Evolutionary conservation across 139 green algal species (phyloP).

Genomic region (Chlamydomonas sphaeroides): DNA sequence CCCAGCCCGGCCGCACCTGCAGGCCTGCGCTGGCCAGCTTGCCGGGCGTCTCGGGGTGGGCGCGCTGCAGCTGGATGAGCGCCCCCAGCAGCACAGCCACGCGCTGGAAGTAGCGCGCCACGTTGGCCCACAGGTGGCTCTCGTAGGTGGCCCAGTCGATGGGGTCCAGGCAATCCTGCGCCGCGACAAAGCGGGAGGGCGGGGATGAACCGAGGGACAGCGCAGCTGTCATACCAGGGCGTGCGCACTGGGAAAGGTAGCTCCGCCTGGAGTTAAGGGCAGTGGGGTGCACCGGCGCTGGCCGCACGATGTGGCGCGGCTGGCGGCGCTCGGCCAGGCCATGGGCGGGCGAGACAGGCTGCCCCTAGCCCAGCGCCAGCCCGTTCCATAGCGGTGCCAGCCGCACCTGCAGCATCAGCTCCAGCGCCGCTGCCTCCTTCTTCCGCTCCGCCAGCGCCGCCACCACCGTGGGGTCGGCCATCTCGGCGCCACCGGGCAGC

Average conservation of each 20-base stretch:
- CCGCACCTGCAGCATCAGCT: conserved; percentile 65
- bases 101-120: conserved; percentile 70
- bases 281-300: too few relatives aligned
- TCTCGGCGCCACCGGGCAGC: conserved; percentile 6
- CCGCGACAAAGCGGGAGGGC: too few relatives aligned
- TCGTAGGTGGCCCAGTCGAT: conserved; percentile 99
- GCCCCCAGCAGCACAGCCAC: conserved; percentile 79
- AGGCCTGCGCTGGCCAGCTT: conserved; percentile 17
- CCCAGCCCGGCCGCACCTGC: background rate
- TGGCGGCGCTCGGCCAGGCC: too few relatives aligned
- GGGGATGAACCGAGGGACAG: too few relatives aligned
- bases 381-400: too few relatives aligned
- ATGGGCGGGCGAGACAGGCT: too few relatives aligned
- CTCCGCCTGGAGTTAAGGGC: too few relatives aligned
- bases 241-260: too few relatives aligned
- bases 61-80: conserved; percentile 67
- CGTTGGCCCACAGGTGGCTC: conserved; percentile 87
- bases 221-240: too few relatives aligned
- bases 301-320: too few relatives aligned
- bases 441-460: conserved; percentile 51
- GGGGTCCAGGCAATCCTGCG: conserved; percentile 87
- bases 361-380: too few relatives aligned
- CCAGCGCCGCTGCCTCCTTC: conserved; percentile 40
- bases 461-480: conserved; percentile 28
- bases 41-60: conserved; percentile 41